Percentiles rank a stretch among this genome's conserved stretches.
Conservation (phyloP, 441 rosid genomes). For the Breynia disticha region DNA sequence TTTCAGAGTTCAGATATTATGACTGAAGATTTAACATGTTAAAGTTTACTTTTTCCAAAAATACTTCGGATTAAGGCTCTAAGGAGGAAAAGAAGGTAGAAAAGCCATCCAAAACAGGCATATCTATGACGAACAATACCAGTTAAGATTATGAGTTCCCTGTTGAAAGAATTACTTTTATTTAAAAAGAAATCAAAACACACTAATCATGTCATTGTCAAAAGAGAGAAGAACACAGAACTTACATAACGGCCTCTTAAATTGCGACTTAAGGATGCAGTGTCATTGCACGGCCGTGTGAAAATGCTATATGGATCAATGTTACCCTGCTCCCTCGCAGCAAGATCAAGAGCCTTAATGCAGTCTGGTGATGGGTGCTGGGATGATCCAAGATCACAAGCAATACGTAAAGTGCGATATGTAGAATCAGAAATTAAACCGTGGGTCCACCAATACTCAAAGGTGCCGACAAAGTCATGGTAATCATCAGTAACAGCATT, state of each 20-base stretch:
- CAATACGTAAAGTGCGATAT: constrained; percentile 39
- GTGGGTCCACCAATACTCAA: constrained; percentile 96
- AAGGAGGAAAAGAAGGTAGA: no score
- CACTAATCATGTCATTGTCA: not conserved
- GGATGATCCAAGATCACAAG: constrained; percentile 51
- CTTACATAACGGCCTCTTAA: constrained; percentile 63
- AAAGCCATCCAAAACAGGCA: no score
- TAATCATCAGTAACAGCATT: constrained; percentile 94
- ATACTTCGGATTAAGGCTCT: no score
- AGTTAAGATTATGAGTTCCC: no score
- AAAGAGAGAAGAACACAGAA: not conserved
- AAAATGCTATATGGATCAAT: constrained; percentile 87
- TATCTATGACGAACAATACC: no score
- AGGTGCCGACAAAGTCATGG: constrained; percentile 68
- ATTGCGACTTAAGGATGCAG: constrained; percentile 42
- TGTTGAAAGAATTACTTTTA: not conserved
- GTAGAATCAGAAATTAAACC: constrained; percentile 90
- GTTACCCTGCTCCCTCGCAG: constrained; percentile 59
- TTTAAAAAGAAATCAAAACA: not conserved
- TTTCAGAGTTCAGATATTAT: no score
- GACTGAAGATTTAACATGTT: no score
- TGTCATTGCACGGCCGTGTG: constrained; percentile 58
- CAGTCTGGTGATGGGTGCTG: constrained; percentile 67
- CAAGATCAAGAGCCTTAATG: constrained; percentile 41
- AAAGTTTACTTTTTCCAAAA: no score